phyloP scores from a whole-genome alignment of 2,329 filamentous ascomycete species.

The Fusarium fujikuroi region DNA sequence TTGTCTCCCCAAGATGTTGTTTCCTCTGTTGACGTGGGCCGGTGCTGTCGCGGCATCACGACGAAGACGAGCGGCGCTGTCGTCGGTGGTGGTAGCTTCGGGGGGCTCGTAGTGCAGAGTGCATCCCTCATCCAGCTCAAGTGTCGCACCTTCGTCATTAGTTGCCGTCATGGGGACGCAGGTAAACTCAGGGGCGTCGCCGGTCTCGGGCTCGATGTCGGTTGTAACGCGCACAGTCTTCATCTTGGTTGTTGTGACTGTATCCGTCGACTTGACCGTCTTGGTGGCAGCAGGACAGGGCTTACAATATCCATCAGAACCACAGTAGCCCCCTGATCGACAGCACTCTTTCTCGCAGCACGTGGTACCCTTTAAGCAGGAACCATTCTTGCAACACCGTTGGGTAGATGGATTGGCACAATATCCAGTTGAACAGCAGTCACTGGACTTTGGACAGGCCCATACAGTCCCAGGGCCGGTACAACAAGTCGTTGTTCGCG shows the following conservation, averaged over 20 bases:
- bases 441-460: background rate
- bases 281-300: background rate
- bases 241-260: conserved; percentile 1
- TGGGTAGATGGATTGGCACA: background rate
- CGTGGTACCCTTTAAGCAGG: background rate
- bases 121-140: conserved; percentile 7
- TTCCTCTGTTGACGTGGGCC: rapidly evolving
- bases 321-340: background rate
- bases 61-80: background rate
- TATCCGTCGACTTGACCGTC: conserved; percentile 1
- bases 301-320: conserved; percentile 2
- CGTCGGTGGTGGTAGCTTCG: background rate
- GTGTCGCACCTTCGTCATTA: background rate
- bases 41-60: background rate
- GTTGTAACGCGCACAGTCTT: conserved; percentile 2
- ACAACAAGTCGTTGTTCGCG: background rate
- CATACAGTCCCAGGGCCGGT: background rate
- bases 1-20: background rate
- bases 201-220: conserved; percentile 11
- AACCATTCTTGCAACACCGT: conserved; percentile 5
- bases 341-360: conserved; percentile 18
- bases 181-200: background rate
- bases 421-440: background rate
- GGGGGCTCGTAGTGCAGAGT: conserved; percentile 4
- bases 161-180: conserved; percentile 17